Evolutionary conservation across 106 monocot species (phyloP).

Genomic region (Xerophyta viscosa): DNA sequence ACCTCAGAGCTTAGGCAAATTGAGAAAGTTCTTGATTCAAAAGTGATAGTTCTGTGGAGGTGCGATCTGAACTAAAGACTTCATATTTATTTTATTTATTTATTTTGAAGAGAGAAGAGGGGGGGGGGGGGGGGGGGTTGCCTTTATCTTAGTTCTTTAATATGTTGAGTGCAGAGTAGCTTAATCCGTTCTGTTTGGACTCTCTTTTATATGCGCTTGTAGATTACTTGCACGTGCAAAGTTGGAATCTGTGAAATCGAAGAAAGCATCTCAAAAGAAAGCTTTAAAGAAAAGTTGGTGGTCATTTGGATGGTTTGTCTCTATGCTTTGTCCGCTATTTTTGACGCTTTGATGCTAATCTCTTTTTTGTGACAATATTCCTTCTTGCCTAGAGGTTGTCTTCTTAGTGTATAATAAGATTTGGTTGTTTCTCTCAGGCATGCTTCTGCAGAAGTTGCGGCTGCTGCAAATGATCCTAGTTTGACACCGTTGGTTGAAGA

Average conservation of each 20-base stretch:
- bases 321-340: not conserved
- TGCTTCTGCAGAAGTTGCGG: slow-evolving; percentile 28
- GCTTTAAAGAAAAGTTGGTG: slow-evolving; percentile 70
- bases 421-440: slow-evolving; percentile 14
- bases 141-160: no score
- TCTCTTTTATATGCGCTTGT: not conserved
- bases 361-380: no score
- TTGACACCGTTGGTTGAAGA: slow-evolving; percentile 36
- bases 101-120: no score
- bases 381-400: no score
- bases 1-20: slow-evolving; percentile 63
- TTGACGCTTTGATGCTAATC: no score
- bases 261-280: slow-evolving; percentile 54
- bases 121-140: no score
- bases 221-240: slow-evolving; percentile 98
- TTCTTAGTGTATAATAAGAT: no score
- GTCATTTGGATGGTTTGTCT: slow-evolving; percentile 80
- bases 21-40: slow-evolving; percentile 86
- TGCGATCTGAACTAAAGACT: no score
- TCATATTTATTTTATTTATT: no score
- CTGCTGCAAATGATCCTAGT: slow-evolving; percentile 21
- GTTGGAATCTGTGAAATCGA: slow-evolving; percentile 82
- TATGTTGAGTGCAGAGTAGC: no score
- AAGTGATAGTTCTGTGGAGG: slow-evolving; percentile 95
- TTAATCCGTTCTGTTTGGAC: no score